These are phyloP conservation scores for Verbena officinalis DNA, from an alignment of 257 asterid genomes.

Conservation along the genomic window DNA sequence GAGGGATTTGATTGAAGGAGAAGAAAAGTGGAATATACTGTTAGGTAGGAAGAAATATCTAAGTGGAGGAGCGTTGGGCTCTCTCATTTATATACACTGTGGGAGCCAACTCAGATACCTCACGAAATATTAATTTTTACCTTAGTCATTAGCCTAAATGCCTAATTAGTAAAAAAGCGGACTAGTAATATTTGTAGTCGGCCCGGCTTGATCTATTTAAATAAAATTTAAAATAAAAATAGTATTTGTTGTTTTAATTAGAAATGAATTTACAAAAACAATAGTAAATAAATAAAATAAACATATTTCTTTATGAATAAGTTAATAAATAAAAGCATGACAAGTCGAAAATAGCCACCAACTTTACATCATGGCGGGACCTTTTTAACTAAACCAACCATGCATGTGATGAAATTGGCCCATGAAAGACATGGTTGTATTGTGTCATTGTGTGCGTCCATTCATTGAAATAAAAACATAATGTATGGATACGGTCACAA, in stretches of 20 bases:
- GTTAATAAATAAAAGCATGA: neutral
- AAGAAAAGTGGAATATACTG: neutral
- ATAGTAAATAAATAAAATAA: neutral
- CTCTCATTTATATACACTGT: conserved; percentile 23
- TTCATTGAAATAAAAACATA: too few relatives aligned
- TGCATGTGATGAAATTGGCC: conserved; percentile 28
- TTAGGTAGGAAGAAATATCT: neutral
- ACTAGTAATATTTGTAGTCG: too few relatives aligned
- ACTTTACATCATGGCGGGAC: conserved; percentile 22
- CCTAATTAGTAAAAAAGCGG: too few relatives aligned
- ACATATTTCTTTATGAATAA: neutral
- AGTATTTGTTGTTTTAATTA: too few relatives aligned
- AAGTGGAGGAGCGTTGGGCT: neutral
- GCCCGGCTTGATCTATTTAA: too few relatives aligned
- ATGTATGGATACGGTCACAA: too few relatives aligned
- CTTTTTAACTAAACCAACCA: conserved; percentile 18
- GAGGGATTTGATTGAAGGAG: conserved; percentile 4
- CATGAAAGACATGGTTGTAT: conserved; percentile 28
- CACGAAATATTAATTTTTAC: neutral
- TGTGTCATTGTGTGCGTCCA: too few relatives aligned
- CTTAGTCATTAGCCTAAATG: too few relatives aligned
- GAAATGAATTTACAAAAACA: too few relatives aligned
- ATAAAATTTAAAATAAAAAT: too few relatives aligned
- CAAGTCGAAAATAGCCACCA: conserved; percentile 28
- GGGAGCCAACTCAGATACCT: conserved; percentile 19